Conservation (phyloP, 257 asterid genomes). For the Nemophila menziesii region DNA sequence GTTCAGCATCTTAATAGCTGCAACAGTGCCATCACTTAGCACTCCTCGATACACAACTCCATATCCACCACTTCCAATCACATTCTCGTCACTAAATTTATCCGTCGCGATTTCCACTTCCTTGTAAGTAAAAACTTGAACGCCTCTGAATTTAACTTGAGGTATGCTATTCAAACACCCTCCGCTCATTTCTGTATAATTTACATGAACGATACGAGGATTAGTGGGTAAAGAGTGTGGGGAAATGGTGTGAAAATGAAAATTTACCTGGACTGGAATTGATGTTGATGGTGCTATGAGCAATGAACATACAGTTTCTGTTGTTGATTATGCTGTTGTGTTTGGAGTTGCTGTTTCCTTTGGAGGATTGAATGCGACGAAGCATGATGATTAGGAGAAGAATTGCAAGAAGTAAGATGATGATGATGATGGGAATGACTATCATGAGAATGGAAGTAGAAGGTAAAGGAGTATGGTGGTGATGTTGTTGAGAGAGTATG, state of each 20-base stretch:
- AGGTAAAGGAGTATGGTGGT: conserved; percentile 28
- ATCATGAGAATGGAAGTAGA: conserved; percentile 45
- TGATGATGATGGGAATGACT: conserved; percentile 39
- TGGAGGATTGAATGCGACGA: conserved; percentile 32
- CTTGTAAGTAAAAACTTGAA: conserved; percentile 52
- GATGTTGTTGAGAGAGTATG: conserved; percentile 7
- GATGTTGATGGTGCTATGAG: conserved; percentile 43
- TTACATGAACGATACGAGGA: background rate
- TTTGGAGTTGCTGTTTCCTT: conserved; percentile 9
- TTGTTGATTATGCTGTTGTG: conserved; percentile 20
- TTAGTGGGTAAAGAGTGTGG: background rate
- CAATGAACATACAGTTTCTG: conserved; percentile 38
- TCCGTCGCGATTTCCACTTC: conserved; percentile 56
- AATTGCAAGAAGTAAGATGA: conserved; percentile 44
- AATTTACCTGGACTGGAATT: conserved; percentile 40
- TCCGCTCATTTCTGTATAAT: conserved; percentile 20
- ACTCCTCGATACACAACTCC: conserved; percentile 47
- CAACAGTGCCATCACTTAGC: conserved; percentile 47
- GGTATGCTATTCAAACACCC: conserved; percentile 17
- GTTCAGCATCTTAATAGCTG: conserved; percentile 52
- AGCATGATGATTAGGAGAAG: conserved; percentile 40
- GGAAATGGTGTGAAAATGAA: no score
- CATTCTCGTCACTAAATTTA: conserved; percentile 37
- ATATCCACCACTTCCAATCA: conserved; percentile 34
- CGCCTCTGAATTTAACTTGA: conserved; percentile 29